Conservation (phyloP, 148 eudicot species). For the Camellia japonica region DNA sequence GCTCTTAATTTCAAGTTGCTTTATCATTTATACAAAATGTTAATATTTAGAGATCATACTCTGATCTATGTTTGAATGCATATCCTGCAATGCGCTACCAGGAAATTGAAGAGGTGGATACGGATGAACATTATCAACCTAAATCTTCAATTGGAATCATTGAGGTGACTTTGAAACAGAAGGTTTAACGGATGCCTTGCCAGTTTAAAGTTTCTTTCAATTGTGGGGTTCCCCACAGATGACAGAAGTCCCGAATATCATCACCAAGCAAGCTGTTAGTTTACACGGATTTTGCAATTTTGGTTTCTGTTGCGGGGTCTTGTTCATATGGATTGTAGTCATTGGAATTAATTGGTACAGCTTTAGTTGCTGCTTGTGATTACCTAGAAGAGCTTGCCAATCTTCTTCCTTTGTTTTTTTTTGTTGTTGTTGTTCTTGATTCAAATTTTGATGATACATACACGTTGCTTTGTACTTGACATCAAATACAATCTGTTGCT, state of each 20-base stretch:
- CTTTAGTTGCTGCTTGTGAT: not conserved
- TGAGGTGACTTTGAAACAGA: constrained; percentile 66
- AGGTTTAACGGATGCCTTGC: constrained; percentile 28
- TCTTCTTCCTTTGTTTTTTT: not conserved
- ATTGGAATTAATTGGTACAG: not conserved
- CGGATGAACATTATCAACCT: constrained; percentile 84
- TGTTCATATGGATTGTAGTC: not conserved
- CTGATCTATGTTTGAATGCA: not conserved
- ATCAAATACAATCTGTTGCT: not conserved
- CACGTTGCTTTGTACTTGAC: not conserved
- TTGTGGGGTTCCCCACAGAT: too few relatives aligned
- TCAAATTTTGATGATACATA: not conserved
- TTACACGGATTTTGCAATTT: too few relatives aligned
- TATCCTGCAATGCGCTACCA: constrained; percentile 23
- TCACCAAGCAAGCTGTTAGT: too few relatives aligned
- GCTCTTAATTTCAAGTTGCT: not conserved
- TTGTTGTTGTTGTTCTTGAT: not conserved
- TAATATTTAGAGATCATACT: not conserved
- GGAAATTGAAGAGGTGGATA: constrained; percentile 99
- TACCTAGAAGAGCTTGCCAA: not conserved
- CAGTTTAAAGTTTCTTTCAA: too few relatives aligned
- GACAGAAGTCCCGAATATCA: too few relatives aligned
- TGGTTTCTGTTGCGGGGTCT: too few relatives aligned
- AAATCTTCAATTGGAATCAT: constrained; percentile 70
- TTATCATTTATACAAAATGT: not conserved